These are phyloP conservation scores for Rhizopus arrhizus DNA, from an alignment of 371 early-diverging fungal genomes.

Conservation along the genomic window DNA sequence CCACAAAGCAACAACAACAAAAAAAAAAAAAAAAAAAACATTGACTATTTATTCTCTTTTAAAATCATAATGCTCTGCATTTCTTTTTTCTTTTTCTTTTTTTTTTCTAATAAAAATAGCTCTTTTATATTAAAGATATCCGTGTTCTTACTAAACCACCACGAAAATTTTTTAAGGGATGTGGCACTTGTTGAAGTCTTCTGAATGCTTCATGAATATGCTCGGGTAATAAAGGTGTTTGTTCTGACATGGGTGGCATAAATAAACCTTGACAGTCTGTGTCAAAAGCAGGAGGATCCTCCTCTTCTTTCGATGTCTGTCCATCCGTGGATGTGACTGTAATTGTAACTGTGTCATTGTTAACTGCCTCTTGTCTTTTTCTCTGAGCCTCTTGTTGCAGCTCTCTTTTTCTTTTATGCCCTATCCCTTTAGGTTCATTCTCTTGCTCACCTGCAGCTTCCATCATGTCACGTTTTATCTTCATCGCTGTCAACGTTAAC, in stretches of 20 bases:
- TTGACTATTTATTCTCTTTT: not conserved
- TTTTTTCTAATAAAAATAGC: no score
- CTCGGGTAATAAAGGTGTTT: slow-evolving; percentile 77
- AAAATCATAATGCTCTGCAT: not conserved
- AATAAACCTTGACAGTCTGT: slow-evolving; percentile 61
- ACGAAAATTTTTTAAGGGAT: slow-evolving; percentile 75
- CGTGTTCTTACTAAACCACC: slow-evolving; percentile 79
- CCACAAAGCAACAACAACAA: no score
- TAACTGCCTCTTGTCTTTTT: slow-evolving; percentile 1
- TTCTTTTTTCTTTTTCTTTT: no score
- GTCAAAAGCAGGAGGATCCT: slow-evolving; percentile 33
- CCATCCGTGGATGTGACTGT: slow-evolving; percentile 9
- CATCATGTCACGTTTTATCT: slow-evolving; percentile 66
- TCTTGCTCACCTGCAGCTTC: slow-evolving; percentile 33
- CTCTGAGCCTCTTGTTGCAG: slow-evolving; percentile 50
- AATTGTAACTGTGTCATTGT: not conserved
- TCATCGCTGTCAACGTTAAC: slow-evolving; percentile 85
- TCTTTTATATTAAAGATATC: slow-evolving; percentile 68
- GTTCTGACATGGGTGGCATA: slow-evolving; percentile 75
- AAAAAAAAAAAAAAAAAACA: no score
- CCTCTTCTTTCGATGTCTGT: not conserved
- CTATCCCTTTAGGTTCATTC: slow-evolving; percentile 26
- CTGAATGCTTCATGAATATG: slow-evolving; percentile 94
- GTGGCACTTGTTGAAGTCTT: slow-evolving; percentile 71
- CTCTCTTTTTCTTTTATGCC: slow-evolving; percentile 29